Base-by-base conservation (phyloP, 2,329 filamentous ascomycete species). In the Acephala macrosclerotiorum region DNA sequence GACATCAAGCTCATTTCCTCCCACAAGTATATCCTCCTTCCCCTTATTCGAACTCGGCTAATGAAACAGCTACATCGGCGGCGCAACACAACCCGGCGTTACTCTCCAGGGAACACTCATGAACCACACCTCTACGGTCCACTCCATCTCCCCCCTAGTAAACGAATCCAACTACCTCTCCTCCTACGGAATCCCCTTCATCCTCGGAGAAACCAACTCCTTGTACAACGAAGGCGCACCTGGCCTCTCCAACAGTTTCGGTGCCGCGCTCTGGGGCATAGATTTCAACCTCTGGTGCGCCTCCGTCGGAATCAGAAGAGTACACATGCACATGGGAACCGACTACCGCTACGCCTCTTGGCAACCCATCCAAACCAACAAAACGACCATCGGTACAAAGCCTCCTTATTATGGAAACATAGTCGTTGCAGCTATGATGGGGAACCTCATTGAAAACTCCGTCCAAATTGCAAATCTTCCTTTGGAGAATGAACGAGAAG, bases 321-420 rank as follows among this genome's bases (percentile, higher is more conserved):
- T 87, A 2, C 86, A 89, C 73, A 87, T 90, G 85, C 88, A 91
- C 75, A 83, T 85, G 79, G 88, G 87, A 12, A 88, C 85, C 16
- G 82, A 89, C 73, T 90, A 87, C 73, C 81, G 87, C 8, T 90
- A 90, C 73, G 80, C 80, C 66, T 78, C 81, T 56, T 90, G 87
- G 87, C 87, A 90, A 71, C 87, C 87, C 0, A 71, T 89, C 53
- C 71, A 78, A 4, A 89, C 86, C 0, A 74, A 78, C 58, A 79
- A 79, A 16, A 82, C 83, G 0, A 77, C 78, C 8, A 79, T 81
- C 1, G 87, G 86, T 16, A 90, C 87, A 22, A 89, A 88, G 72
- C 78, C 88, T 0, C 87, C 88, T 0, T 91, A 89, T 75, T 90
- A 91, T 70, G 87, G 86, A 18, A 87, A 85, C 74, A 77, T 89